A percentile compares a stretch with the other conserved stretches of the same genome.
Evolutionary conservation across 176 grass and related monocot genomes (phyloP).

Genomic region (Avena atlantica): DNA sequence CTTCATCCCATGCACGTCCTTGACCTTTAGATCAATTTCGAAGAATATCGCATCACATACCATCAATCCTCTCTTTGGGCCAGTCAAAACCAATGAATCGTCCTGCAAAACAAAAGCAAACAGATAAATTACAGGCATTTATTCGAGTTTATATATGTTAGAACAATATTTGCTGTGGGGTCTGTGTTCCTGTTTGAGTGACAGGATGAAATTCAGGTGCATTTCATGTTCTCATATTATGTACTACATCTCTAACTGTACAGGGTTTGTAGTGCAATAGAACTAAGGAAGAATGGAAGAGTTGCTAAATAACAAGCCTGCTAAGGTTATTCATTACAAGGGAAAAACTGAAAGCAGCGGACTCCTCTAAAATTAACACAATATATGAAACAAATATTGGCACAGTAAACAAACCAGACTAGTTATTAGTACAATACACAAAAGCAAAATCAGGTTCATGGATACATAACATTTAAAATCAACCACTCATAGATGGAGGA

Average conservation of each 20-base stretch:
- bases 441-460: not conserved
- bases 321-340: not conserved
- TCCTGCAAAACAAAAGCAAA: not conserved
- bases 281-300: not conserved
- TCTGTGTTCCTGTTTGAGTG: not conserved
- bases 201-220: not conserved
- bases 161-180: not conserved
- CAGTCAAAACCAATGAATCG: not conserved
- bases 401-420: not conserved
- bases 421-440: not conserved
- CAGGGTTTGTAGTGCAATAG: not conserved
- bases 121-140: not conserved
- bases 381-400: not conserved
- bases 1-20: not conserved
- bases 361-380: not conserved
- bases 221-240: not conserved
- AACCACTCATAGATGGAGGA: not conserved
- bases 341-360: not conserved
- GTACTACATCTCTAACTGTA: not conserved
- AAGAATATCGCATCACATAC: not conserved
- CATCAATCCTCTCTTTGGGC: constrained; percentile 4
- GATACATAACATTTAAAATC: constrained; percentile 11
- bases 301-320: not conserved
- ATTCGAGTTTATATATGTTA: not conserved
- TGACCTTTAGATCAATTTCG: not conserved